Percentiles rank a stretch among this genome's conserved stretches.
phyloP scores from a whole-genome alignment of 2,329 filamentous ascomycete species.

The Pseudogymnoascus sp. region DNA sequence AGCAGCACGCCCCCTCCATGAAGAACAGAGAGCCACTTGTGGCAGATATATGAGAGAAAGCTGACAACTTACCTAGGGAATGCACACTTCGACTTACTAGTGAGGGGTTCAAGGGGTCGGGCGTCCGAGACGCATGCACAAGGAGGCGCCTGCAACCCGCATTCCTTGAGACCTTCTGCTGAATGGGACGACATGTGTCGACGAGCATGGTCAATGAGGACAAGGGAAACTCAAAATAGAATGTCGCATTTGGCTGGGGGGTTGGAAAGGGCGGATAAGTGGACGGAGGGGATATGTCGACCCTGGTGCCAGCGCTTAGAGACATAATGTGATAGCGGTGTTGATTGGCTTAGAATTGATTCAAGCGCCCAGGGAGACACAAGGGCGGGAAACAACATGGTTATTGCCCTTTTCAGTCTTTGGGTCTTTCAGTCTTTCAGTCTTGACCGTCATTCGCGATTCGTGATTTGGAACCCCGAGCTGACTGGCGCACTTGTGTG shows the following conservation, averaged over 20 bases:
- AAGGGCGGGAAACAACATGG: not conserved
- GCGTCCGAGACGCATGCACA: not conserved
- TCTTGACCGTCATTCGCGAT: not conserved
- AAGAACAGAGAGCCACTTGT: not conserved
- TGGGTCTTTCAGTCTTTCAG: not conserved
- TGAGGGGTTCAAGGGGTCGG: not conserved
- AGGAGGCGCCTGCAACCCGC: not conserved
- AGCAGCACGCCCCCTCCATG: not conserved
- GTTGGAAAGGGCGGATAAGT: not conserved
- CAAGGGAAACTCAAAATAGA: constrained; percentile 6
- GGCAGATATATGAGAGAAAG: constrained; percentile 1
- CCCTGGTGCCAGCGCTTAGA: not conserved
- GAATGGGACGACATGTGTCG: not conserved
- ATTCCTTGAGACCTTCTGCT: not conserved
- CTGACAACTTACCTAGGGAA: not conserved
- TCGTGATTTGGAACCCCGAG: not conserved
- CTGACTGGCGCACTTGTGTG: not conserved
- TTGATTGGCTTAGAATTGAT: not conserved
- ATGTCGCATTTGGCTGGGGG: not conserved
- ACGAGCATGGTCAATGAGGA: not conserved
- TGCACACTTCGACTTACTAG: not conserved
- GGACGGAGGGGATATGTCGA: not conserved
- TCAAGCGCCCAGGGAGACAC: not conserved
- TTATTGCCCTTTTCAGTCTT: not conserved
- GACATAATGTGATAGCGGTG: not conserved